These are phyloP conservation scores for Medicago arabica DNA, from an alignment of 306 rosid genomes.

Conservation along the genomic window DNA sequence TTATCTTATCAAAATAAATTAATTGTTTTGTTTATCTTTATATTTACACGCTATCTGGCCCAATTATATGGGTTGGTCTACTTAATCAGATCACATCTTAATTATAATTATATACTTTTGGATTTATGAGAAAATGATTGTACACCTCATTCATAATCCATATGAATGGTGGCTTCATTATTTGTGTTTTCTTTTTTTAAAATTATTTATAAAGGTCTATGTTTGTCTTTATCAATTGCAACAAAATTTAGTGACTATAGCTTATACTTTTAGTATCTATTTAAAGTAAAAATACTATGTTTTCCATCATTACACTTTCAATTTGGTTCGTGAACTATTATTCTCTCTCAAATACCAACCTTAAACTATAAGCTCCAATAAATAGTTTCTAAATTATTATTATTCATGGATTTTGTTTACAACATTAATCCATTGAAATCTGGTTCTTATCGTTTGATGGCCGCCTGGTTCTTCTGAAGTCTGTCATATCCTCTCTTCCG, in stretches of 20 bases:
- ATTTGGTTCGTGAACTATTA: not conserved
- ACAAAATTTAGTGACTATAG: constrained; percentile 55
- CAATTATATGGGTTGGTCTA: not conserved
- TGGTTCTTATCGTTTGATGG: too few relatives aligned
- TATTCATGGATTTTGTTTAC: too few relatives aligned
- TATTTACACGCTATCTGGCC: not conserved
- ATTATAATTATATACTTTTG: not conserved
- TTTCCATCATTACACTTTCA: too few relatives aligned
- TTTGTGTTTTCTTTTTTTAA: not conserved
- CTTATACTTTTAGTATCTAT: not conserved
- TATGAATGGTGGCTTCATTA: constrained; percentile 20
- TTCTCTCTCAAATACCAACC: too few relatives aligned
- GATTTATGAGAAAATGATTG: constrained; percentile 33
- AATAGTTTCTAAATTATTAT: too few relatives aligned
- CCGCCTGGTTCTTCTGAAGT: too few relatives aligned
- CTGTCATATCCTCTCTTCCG: too few relatives aligned
- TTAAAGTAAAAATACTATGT: not conserved
- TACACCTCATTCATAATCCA: constrained; percentile 27
- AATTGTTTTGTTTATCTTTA: not conserved
- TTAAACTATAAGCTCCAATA: too few relatives aligned
- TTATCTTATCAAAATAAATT: not conserved
- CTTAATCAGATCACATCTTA: not conserved
- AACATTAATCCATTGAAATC: too few relatives aligned
- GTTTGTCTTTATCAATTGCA: constrained; percentile 54
- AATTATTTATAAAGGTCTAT: constrained; percentile 2